phyloP scores from a whole-genome alignment of 2,329 filamentous ascomycete species.

The Tricladium varicosporioides region DNA sequence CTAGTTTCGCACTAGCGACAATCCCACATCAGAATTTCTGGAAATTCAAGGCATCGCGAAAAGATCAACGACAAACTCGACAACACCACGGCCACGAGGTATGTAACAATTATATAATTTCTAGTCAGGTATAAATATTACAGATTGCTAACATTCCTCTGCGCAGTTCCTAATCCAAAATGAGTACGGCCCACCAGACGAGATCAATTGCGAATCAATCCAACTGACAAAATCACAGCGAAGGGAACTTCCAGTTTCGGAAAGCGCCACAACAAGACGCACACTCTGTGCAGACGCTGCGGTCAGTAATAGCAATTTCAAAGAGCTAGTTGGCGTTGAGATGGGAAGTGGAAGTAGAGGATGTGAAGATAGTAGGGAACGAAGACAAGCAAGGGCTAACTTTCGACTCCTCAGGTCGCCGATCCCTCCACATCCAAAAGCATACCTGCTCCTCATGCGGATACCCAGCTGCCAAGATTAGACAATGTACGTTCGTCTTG shows the following conservation, averaged over 20 bases:
- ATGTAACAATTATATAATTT: constrained; percentile 7
- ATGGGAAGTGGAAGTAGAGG: constrained; percentile 26
- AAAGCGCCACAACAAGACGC: constrained; percentile 36
- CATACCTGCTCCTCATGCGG: constrained; percentile 93
- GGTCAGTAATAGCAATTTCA: constrained; percentile 30
- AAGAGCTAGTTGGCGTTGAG: not conserved
- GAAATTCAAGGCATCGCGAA: constrained; percentile 11
- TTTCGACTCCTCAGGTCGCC: constrained; percentile 64
- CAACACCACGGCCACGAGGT: constrained; percentile 22
- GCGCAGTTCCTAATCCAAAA: constrained; percentile 32
- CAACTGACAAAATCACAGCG: constrained; percentile 28
- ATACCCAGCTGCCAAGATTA: constrained; percentile 94
- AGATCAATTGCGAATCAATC: constrained; percentile 4
- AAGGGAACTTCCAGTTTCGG: constrained; percentile 35
- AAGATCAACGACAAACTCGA: constrained; percentile 25
- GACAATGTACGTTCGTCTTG: constrained; percentile 81
- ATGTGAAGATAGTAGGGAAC: not conserved
- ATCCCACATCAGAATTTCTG: constrained; percentile 4
- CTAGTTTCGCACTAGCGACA: not conserved
- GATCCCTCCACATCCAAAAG: constrained; percentile 99
- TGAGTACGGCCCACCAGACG: constrained; percentile 30
- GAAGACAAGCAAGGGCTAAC: constrained; percentile 21
- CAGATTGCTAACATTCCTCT: constrained; percentile 11
- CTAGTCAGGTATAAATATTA: not conserved
- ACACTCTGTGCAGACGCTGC: constrained; percentile 37